phyloP scores from a whole-genome alignment of 805 yeast species.

The Saturnispora sekii region DNA sequence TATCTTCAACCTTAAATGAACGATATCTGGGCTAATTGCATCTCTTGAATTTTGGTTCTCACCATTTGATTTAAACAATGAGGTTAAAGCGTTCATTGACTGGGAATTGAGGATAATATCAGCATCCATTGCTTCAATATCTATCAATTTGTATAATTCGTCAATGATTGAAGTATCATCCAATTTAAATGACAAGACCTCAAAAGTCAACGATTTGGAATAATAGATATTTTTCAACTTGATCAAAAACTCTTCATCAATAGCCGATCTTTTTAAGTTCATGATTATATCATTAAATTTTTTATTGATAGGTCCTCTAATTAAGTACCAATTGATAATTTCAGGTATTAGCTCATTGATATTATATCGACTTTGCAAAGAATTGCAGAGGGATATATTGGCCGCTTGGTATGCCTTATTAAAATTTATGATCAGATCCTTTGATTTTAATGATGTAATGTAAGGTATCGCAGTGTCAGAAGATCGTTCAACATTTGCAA shows the following conservation, averaged over 20 bases:
- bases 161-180: conserved; percentile 17
- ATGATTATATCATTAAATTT: neutral
- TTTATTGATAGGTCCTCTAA: conserved; percentile 4
- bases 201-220: neutral
- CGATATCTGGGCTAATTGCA: conserved; percentile 23
- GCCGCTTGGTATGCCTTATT: conserved; percentile 1
- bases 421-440: neutral
- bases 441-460: conserved; percentile 6
- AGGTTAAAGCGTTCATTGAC: conserved; percentile 34
- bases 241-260: neutral
- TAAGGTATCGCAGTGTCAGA: neutral
- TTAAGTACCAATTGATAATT: conserved; percentile 3
- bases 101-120: conserved; percentile 38
- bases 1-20: conserved; percentile 45
- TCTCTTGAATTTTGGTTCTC: conserved; percentile 10
- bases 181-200: conserved; percentile 13
- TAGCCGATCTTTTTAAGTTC: neutral
- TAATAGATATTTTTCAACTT: neutral
- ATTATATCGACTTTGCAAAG: neutral
- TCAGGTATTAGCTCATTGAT: neutral
- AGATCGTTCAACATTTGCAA: conserved; percentile 20
- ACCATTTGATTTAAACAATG: conserved; percentile 33
- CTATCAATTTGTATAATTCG: conserved; percentile 39
- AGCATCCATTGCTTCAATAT: conserved; percentile 45
- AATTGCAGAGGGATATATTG: neutral